Evolutionary conservation across 1,284 basidiomycete genomes (phyloP), one percentile per base, ranked within the genome.

Genomic region (Exobasidium rhododendri): DNA sequence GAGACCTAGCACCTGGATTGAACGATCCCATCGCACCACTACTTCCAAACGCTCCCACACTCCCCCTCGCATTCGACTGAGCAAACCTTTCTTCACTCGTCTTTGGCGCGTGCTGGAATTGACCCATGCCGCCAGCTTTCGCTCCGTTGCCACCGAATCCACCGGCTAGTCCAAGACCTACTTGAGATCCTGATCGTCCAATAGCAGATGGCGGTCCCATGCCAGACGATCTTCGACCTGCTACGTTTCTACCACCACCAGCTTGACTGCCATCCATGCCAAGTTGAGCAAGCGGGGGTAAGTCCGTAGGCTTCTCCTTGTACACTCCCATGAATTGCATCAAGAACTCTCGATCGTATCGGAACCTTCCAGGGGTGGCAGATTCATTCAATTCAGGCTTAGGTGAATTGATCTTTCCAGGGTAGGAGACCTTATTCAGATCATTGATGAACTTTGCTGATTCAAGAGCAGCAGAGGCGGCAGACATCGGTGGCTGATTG

Each of bases 271-370:
- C 64, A 62, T 77, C 77, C 82, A 83, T 86, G 58, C 94, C 94
- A 73, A 98, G 89, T 30, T 89, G 88, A 71, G 94, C 92, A 53
- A 97, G 85, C 65, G 91, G 86, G 35, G 94, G 92, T 28, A 97
- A 86, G 60, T 86, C 85, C 61, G 89, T 90, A 0, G 96, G 94
- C 82, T 93, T 94, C 81, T 97, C 94, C 81, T 88, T 91, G 84
- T 93, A 98, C 61, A 96, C 83, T 44, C 83, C 83, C 92, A 97
- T 96, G 83, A 98, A 99, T 80, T 99, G 96, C 67, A 99, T 82
- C 31, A 98, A 85, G 86, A 98, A 98, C 49, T 94, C 92, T 54
- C 94, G 92, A 81, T 97, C 93, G 81, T 98, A 98, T 73, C 94
- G 88, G 85, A 92, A 97, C 82, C 93, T 94, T 74, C 94, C 92